phyloP scores from a whole-genome alignment of 495 filamentous ascomycete species.

The Gamarada debralockiae region DNA sequence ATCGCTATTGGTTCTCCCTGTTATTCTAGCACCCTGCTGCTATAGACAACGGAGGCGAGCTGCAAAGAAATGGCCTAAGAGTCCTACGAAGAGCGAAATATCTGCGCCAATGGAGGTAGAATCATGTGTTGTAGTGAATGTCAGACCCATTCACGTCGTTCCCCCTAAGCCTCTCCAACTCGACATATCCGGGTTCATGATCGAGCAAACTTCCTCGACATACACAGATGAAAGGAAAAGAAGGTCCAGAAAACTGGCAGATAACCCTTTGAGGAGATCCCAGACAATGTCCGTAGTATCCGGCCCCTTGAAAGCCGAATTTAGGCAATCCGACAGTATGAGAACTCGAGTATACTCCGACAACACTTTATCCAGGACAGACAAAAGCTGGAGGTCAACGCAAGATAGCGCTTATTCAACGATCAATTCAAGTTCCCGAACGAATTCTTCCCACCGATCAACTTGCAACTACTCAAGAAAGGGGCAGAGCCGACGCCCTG shows the following conservation, averaged over 20 bases:
- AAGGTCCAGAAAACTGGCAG: neutral
- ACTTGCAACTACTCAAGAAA: slow-evolving; percentile 20
- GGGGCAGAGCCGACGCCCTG: slow-evolving; percentile 13
- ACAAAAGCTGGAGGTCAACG: slow-evolving; percentile 17
- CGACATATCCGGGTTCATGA: slow-evolving; percentile 12
- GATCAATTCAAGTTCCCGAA: slow-evolving; percentile 6
- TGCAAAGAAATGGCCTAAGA: neutral
- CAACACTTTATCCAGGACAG: slow-evolving; percentile 8
- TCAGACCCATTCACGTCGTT: neutral
- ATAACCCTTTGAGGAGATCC: slow-evolving; percentile 1
- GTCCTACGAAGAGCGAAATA: slow-evolving; percentile 10
- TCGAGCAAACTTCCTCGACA: neutral
- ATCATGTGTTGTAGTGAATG: slow-evolving; percentile 4
- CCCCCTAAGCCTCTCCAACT: slow-evolving; percentile 10
- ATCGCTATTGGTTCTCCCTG: neutral
- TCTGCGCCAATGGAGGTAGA: slow-evolving; percentile 5
- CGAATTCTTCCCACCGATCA: slow-evolving; percentile 3
- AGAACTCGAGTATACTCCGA: slow-evolving; percentile 12
- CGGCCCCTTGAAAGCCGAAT: neutral
- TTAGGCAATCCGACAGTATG: neutral
- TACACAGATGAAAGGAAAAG: neutral
- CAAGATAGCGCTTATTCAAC: slow-evolving; percentile 9
- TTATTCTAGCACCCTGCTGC: slow-evolving; percentile 9
- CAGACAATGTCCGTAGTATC: slow-evolving; percentile 4
- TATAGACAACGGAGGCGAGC: slow-evolving; percentile 2